Base-by-base conservation (phyloP, 768 basidiomycete species). In the Suillus decipiens region DNA sequence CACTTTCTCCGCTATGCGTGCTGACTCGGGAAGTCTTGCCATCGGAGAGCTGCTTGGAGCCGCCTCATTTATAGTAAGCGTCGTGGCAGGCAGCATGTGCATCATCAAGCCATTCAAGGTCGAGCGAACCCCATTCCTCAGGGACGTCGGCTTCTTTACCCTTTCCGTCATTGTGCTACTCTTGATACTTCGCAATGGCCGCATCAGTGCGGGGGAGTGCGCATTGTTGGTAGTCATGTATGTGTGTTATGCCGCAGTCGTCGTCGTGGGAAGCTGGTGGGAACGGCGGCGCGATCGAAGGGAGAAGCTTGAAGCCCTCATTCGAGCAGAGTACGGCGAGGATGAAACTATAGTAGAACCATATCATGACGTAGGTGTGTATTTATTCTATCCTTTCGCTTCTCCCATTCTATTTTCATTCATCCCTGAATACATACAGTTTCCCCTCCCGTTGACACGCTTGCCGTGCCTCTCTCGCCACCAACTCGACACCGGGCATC, bases 71-170 rank as follows among this genome's bases (percentile, higher is more conserved):
- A 96, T 99, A 75, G 89, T 93, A 24, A 94, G 94, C 2, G 94
- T 95, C 70, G 97, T 99, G 28, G 96, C 94, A 14, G 97, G 97
- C 9, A 90, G 92, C n/a, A 96, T 99, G 89, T 95, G 93, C 68
- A 88, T 99, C 75, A 95, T 99, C 76, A 92, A 90, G 63, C 96
- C 96, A 0, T 99, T 99, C 77, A 84, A 86, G 67, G 95, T 99
- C 34, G 80, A 89, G 39, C 86, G 81, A 0, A 79, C 81, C 19
- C 89, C 92, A 0, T 99, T 99, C 78, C 76, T 98, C 12, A 89
- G 97, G 43, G 97, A 99, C 74, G 92, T 96, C 37, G 89, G 92
- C 6, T 99, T 99, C 82, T 98, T 98, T 77, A 87, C 91, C n/a
- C 69, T 85, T 11, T 90, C 96, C 0, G 87, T 98, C 47, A 60